A percentile compares a stretch with the other conserved stretches of the same genome.
phyloP scores from a whole-genome alignment of 495 filamentous ascomycete species.

The Cairneyella variabilis region DNA sequence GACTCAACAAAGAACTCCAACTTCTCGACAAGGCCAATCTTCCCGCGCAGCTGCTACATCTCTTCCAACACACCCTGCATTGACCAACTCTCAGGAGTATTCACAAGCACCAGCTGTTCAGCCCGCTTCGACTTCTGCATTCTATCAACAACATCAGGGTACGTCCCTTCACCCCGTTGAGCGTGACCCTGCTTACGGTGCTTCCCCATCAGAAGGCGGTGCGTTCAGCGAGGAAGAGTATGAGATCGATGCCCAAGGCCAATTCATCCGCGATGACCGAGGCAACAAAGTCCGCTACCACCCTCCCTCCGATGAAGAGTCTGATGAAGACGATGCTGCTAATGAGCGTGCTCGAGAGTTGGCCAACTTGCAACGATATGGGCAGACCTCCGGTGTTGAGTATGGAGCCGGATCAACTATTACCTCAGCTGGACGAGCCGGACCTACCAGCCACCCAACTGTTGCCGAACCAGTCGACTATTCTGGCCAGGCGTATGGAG shows the following conservation, averaged over 20 bases:
- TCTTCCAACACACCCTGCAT: slow-evolving; percentile 7
- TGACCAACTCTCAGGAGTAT: slow-evolving; percentile 26
- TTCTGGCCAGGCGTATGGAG: slow-evolving; percentile 58
- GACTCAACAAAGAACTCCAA: slow-evolving; percentile 1
- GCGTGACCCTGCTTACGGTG: slow-evolving; percentile 7
- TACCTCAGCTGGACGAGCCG: slow-evolving; percentile 1
- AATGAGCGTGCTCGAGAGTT: slow-evolving; percentile 17
- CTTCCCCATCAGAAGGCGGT: slow-evolving; percentile 42
- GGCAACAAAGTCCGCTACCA: slow-evolving; percentile 43
- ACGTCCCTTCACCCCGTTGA: slow-evolving; percentile 22
- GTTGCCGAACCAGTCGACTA: slow-evolving; percentile 35
- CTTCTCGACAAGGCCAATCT: slow-evolving; percentile 6
- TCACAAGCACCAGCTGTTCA: slow-evolving; percentile 37
- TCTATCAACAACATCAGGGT: slow-evolving; percentile 26
- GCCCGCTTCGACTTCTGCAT: slow-evolving; percentile 27
- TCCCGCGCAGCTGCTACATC: slow-evolving; percentile 2
- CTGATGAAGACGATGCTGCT: slow-evolving; percentile 47
- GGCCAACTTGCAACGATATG: slow-evolving; percentile 18
- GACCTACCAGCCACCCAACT: slow-evolving; percentile 11
- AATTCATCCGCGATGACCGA: slow-evolving; percentile 41
- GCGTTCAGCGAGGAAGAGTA: slow-evolving; percentile 57
- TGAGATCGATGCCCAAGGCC: slow-evolving; percentile 45
- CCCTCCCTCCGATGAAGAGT: slow-evolving; percentile 37
- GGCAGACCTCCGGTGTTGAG: slow-evolving; percentile 12
- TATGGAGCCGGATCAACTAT: slow-evolving; percentile 16